Conservation (phyloP, 192 early-diverging fungal genomes). For the Backusella mclennaniae region DNA sequence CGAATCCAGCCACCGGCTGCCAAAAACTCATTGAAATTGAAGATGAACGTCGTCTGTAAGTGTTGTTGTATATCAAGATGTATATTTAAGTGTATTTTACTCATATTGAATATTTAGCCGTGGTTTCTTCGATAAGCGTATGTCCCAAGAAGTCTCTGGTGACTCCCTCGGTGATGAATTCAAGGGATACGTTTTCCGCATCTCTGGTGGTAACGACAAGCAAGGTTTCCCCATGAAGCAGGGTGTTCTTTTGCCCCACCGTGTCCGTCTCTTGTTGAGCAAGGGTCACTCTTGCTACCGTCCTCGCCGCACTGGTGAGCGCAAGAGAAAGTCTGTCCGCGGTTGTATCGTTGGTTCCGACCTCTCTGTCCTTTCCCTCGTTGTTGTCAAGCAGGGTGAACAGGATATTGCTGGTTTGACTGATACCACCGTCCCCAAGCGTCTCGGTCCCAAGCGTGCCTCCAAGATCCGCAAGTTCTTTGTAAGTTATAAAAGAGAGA, state of each 20-base stretch:
- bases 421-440: slow-evolving; percentile 91
- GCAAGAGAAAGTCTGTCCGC: slow-evolving; percentile 98
- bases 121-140: slow-evolving; percentile 98
- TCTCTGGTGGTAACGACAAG: slow-evolving; percentile 99
- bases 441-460: slow-evolving; percentile 99
- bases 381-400: slow-evolving; percentile 97
- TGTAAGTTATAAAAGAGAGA: slow-evolving; percentile 44
- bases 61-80: not conserved
- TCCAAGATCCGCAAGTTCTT: slow-evolving; percentile 99
- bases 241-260: slow-evolving; percentile 82
- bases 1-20: slow-evolving; percentile 96
- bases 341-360: slow-evolving; percentile 97
- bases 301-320: slow-evolving; percentile 95
- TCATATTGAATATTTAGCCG: slow-evolving; percentile 52
- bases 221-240: slow-evolving; percentile 99
- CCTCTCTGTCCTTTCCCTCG: slow-evolving; percentile 92
- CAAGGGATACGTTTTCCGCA: slow-evolving; percentile 99
- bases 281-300: slow-evolving; percentile 99
- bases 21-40: slow-evolving; percentile 98
- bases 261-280: slow-evolving; percentile 80
- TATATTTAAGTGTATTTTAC: not conserved
- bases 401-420: slow-evolving; percentile 93
- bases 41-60: slow-evolving; percentile 91
- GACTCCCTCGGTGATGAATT: slow-evolving; percentile 98
- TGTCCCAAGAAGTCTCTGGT: slow-evolving; percentile 92